Conservation (phyloP, 2,329 filamentous ascomycete species). For the Fusarium gaditjirri region DNA sequence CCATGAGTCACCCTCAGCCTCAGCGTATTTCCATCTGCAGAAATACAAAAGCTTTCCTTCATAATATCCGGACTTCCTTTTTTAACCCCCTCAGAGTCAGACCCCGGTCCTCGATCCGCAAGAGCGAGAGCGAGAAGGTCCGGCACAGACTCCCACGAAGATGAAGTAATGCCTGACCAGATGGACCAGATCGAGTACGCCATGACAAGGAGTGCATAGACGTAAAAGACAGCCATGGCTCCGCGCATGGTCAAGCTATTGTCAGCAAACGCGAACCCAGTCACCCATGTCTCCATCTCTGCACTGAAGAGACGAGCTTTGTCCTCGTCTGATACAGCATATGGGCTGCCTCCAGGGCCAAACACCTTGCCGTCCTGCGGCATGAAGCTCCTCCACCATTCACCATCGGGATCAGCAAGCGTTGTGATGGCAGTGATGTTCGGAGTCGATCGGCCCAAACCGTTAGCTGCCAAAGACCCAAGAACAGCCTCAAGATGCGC, state of each 20-base stretch:
- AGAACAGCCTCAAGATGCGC: slow-evolving; percentile 31
- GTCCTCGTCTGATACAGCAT: slow-evolving; percentile 14
- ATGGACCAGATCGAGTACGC: slow-evolving; percentile 12
- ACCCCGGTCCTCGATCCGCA: neutral
- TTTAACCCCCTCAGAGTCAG: accelerated
- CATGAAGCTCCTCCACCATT: slow-evolving; percentile 39
- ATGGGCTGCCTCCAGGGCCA: slow-evolving; percentile 29
- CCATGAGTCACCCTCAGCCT: neutral
- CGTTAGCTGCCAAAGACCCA: slow-evolving; percentile 21
- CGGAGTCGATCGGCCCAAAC: slow-evolving; percentile 20
- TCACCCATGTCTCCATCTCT: slow-evolving; percentile 38
- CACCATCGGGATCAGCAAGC: slow-evolving; percentile 7
- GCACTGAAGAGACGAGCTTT: slow-evolving; percentile 1
- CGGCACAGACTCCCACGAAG: slow-evolving; percentile 18
- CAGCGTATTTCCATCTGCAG: neutral
- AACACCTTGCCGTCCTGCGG: slow-evolving; percentile 27
- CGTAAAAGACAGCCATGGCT: slow-evolving; percentile 17
- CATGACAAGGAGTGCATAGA: slow-evolving; percentile 3
- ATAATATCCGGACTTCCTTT: neutral
- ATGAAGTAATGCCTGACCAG: slow-evolving; percentile 11
- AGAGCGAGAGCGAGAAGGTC: slow-evolving; percentile 14
- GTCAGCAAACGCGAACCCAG: slow-evolving; percentile 30
- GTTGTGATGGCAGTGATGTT: slow-evolving; percentile 12
- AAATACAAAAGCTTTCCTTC: slow-evolving; percentile 13
- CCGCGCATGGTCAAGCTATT: slow-evolving; percentile 18